These are phyloP conservation scores for Penicillium ucsense DNA, from an alignment of 495 filamentous ascomycete genomes.

Conservation along the genomic window DNA sequence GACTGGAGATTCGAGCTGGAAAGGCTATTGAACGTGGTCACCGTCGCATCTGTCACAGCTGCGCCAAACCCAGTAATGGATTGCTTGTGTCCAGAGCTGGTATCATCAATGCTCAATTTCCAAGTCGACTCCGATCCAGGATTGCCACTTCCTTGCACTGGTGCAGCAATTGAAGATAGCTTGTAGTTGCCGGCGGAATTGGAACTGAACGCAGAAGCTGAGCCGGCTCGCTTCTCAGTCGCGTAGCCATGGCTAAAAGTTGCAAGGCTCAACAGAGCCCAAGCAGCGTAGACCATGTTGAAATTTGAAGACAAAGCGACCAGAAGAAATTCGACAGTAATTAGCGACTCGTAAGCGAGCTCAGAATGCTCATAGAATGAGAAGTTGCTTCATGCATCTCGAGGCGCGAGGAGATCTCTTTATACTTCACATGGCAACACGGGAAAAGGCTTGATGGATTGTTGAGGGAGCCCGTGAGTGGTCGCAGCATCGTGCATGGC, in stretches of 20 bases:
- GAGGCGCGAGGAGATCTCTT: too few relatives aligned
- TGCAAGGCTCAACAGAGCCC: constrained; percentile 6
- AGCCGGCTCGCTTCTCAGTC: constrained; percentile 11
- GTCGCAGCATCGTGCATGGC: too few relatives aligned
- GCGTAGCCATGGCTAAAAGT: constrained; percentile 9
- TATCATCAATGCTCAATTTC: constrained; percentile 41
- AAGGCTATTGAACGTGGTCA: constrained; percentile 40
- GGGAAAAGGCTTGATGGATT: too few relatives aligned
- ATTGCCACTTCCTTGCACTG: constrained; percentile 31
- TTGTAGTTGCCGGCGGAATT: constrained; percentile 38
- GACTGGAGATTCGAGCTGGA: constrained; percentile 23
- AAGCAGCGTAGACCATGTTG: background rate
- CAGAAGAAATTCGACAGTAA: too few relatives aligned
- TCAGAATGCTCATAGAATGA: too few relatives aligned
- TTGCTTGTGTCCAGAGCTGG: constrained; percentile 36
- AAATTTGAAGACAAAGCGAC: background rate
- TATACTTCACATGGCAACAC: too few relatives aligned
- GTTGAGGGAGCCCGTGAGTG: too few relatives aligned
- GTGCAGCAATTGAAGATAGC: constrained; percentile 29
- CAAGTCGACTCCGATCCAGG: constrained; percentile 35
- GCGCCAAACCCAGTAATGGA: constrained; percentile 45
- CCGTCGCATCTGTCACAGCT: constrained; percentile 47
- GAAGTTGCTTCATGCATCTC: too few relatives aligned
- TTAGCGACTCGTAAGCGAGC: too few relatives aligned
- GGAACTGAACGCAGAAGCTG: constrained; percentile 31